phyloP scores from a whole-genome alignment of 768 basidiomycete species.

The Hygrocybe punicea region DNA sequence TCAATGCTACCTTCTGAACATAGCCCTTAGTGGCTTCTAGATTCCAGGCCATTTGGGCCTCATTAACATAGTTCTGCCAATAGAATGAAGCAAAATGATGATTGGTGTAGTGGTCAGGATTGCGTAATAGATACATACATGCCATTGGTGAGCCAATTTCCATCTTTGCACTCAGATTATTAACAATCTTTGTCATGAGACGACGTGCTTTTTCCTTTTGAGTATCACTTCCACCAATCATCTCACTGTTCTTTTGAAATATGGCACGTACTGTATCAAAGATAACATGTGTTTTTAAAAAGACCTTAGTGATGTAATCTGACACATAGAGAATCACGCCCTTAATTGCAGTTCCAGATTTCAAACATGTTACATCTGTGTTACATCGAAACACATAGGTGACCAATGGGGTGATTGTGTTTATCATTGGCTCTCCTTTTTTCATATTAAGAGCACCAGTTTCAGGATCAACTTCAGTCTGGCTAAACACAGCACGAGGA shows the following conservation, averaged over 20 bases:
- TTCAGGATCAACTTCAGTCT: constrained; percentile 27
- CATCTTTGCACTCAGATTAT: constrained; percentile 24
- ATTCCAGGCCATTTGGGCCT: constrained; percentile 13
- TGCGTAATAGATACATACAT: constrained; percentile 21
- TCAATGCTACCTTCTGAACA: constrained; percentile 19
- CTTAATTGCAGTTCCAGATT: constrained; percentile 37
- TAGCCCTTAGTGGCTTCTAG: constrained; percentile 6
- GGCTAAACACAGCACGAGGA: constrained; percentile 21
- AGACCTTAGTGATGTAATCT: constrained; percentile 38
- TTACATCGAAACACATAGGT: constrained; percentile 35
- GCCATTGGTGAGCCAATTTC: constrained; percentile 33
- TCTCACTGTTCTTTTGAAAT: constrained; percentile 21
- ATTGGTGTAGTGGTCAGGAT: constrained; percentile 33
- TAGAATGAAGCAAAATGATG: constrained; percentile 24
- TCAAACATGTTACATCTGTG: constrained; percentile 33
- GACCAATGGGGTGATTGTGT: constrained; percentile 28
- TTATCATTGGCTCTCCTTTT: constrained; percentile 33
- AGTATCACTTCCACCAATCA: constrained; percentile 9
- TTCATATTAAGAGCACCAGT: constrained; percentile 28
- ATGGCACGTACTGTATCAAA: constrained; percentile 28
- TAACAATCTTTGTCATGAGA: constrained; percentile 28
- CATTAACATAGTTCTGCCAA: constrained; percentile 14
- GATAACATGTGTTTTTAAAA: constrained; percentile 33
- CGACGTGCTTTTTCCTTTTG: constrained; percentile 15
- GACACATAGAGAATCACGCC: constrained; percentile 32